Evolutionary conservation across 345 rosid species (phyloP), one percentile per base, ranked within the genome.

Genomic region (Brassica carinata): DNA sequence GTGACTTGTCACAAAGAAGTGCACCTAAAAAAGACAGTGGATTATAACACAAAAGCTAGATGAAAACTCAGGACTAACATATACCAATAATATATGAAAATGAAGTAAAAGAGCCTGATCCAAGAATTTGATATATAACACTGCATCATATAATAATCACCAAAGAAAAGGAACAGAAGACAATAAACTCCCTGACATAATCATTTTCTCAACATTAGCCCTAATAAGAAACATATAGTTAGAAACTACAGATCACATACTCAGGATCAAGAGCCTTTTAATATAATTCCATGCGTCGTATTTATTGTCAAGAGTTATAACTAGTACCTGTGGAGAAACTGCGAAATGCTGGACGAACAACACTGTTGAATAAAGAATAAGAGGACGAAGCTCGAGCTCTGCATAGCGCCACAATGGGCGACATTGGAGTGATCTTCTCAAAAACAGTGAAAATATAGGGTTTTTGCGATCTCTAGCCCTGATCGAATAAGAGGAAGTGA

Each of bases 261-360:
- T 9, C 0, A 67, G 13, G 36, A 23, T 9, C 4, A 58, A 58
- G 64, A 63, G 62, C 30, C 71, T 17, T 67, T 27, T 17, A 13
- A 40, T 40, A 40, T 34, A 33, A 33, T 33, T 5, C 6, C 27
- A 19, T 29, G n/a, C 55, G 7, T 62, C 27, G 57, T 6, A 5
- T 15, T 19, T 55, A 0, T n/a, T 29, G 5, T 14, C 27, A 65
- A 29, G 65, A 64, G 48, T 73, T 31, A 45, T 13, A 51, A 13
- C 3, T 34, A 29, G 0, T 19, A 82, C 85, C 85, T 27, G 83
- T 18, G 34, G 85, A 83, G 80, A 79, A 14, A 71, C 5, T 75
- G 38, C 80, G 85, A 83, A 83, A 66, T 69, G 79, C 58, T 8
- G 83, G 85, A 66, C 80, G 83, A 67, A 83, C 8, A 66, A 83